A percentile compares a stretch with the other conserved stretches of the same genome.
phyloP scores from a whole-genome alignment of 805 yeast species.

The Saturnispora kantuleensis region DNA sequence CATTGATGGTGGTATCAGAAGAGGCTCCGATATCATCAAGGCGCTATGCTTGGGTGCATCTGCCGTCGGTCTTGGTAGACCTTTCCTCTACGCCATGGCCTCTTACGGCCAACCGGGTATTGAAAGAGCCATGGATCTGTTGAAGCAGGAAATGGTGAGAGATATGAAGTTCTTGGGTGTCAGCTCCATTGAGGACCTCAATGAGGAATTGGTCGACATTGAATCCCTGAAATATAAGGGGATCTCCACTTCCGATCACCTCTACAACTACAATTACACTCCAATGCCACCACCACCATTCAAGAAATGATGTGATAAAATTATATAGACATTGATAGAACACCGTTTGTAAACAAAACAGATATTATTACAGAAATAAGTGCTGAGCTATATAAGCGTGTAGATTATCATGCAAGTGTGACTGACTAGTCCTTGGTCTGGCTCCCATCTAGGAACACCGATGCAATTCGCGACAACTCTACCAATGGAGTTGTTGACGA shows the following conservation, averaged over 20 bases:
- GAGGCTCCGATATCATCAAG: slow-evolving; percentile 70
- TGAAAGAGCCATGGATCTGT: slow-evolving; percentile 35
- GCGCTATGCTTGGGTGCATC: slow-evolving; percentile 70
- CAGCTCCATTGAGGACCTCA: slow-evolving; percentile 34
- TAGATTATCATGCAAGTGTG: background rate
- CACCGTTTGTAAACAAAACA: background rate
- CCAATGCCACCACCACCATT: slow-evolving; percentile 23
- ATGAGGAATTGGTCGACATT: slow-evolving; percentile 28
- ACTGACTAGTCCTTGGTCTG: background rate
- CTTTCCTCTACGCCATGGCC: slow-evolving; percentile 69
- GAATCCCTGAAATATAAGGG: slow-evolving; percentile 36
- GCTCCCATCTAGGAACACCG: slow-evolving; percentile 5
- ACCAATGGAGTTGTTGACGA: too few relatives aligned
- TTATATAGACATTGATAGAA: background rate
- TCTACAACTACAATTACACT: slow-evolving; percentile 34
- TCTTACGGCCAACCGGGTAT: slow-evolving; percentile 71
- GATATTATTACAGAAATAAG: background rate
- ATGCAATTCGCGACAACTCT: slow-evolving; percentile 3
- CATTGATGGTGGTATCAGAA: slow-evolving; percentile 68
- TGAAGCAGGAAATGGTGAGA: slow-evolving; percentile 47
- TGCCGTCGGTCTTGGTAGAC: slow-evolving; percentile 61
- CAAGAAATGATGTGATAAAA: slow-evolving; percentile 3
- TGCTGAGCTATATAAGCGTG: background rate
- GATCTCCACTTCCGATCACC: slow-evolving; percentile 54
- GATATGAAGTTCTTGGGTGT: slow-evolving; percentile 56